Evolutionary conservation across 306 rosid genomes (phyloP).

Genomic region (Heteromeles arbutifolia): DNA sequence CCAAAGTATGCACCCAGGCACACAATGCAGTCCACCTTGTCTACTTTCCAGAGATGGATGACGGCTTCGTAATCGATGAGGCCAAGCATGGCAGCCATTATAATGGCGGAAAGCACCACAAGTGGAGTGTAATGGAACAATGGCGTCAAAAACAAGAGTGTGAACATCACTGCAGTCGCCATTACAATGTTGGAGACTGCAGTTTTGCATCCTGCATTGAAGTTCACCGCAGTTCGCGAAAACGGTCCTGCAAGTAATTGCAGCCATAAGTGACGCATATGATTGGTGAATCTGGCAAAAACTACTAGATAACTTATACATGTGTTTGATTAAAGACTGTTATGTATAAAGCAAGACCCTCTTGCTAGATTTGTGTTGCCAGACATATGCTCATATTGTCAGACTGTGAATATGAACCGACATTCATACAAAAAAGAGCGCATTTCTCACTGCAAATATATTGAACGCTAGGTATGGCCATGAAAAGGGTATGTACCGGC

Average conservation of each 20-base stretch:
- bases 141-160: slow-evolving; percentile 40
- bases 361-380: not conserved
- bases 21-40: slow-evolving; percentile 33
- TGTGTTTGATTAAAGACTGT: not conserved
- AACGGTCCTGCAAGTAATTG: slow-evolving; percentile 32
- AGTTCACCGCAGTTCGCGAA: slow-evolving; percentile 41
- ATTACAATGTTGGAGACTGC: slow-evolving; percentile 40
- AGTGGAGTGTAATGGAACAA: slow-evolving; percentile 44
- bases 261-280: not conserved
- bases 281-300: not conserved
- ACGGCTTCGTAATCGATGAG: slow-evolving; percentile 32
- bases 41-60: slow-evolving; percentile 46
- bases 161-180: slow-evolving; percentile 40
- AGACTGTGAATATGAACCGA: too few species aligned
- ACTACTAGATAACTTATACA: not conserved
- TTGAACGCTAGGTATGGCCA: not conserved
- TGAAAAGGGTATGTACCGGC: slow-evolving; percentile 19
- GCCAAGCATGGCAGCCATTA: slow-evolving; percentile 40
- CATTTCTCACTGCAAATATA: not conserved
- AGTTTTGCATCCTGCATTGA: slow-evolving; percentile 52
- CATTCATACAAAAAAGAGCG: not conserved
- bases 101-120: slow-evolving; percentile 43
- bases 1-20: slow-evolving; percentile 35
- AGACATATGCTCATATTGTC: not conserved
- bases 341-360: too few species aligned